Conservation (phyloP, 441 rosid genomes). For the Populus tomentosa region DNA sequence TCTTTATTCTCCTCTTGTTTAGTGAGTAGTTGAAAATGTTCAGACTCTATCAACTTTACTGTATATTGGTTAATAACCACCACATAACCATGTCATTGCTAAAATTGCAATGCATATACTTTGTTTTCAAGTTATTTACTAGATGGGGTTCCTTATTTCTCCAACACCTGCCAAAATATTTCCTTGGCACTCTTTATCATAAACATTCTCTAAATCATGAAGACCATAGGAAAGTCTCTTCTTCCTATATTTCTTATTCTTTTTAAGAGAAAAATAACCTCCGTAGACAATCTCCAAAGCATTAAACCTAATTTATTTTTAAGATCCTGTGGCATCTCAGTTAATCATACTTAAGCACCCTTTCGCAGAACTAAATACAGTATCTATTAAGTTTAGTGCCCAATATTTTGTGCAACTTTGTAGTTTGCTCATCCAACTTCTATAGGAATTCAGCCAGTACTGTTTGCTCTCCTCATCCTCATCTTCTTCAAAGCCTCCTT, state of each 20-base stretch:
- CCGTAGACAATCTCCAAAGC: not conserved
- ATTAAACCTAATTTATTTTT: not conserved
- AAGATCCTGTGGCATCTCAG: not conserved
- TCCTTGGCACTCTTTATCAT: not conserved
- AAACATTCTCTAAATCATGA: not conserved
- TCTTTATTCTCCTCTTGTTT: too few relatives aligned
- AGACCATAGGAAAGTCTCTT: not conserved
- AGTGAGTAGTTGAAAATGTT: not conserved
- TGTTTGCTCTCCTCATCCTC: not conserved
- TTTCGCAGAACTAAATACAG: not conserved
- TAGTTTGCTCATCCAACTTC: not conserved
- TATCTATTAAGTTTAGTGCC: not conserved
- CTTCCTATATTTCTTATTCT: not conserved
- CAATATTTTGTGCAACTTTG: not conserved
- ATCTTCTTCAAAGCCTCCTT: not conserved
- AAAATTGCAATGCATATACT: not conserved
- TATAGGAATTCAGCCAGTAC: not conserved
- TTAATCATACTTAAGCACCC: not conserved
- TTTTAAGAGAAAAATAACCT: not conserved
- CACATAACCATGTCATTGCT: not conserved
- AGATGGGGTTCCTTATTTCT: not conserved
- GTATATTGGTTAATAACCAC: not conserved
- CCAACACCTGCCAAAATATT: not conserved
- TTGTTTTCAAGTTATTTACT: not conserved
- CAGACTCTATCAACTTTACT: not conserved